Evolutionary conservation across 345 rosid genomes (phyloP), one percentile per base, ranked within the genome.

Genomic region (Hevea brasiliensis): DNA sequence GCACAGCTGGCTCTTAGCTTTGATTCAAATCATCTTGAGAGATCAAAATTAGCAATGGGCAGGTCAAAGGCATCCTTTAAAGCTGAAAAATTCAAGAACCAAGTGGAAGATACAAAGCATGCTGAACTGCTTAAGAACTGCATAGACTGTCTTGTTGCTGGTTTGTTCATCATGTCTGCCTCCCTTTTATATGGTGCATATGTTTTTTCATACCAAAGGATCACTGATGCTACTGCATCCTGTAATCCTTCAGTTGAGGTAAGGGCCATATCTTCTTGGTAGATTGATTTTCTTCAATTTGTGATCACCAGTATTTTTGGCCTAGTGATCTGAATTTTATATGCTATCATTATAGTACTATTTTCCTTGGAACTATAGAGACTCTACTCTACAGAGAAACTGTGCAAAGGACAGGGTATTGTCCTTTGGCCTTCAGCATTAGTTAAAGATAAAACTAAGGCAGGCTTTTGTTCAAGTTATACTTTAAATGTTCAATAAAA

Each of bases 81-180:
- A 74, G 85, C 72, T 15, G 97, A 91, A 78, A 91, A 89, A 84
- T 89, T 88, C 84, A 91, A 89, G 87, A 90, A 75, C 50, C 74
- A 90, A 71, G 57, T 88, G 79, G 92, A 88, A 87, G 98, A 89
- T 53, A 54, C 77, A 15, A 90, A 86, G 77, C 87, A 90, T 75
- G 82, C 79, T 0, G 94, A 95, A 61, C 88, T 91, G 78, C 93
- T 79, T 37, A 84, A 62, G 76, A 91, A 60, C 63, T 85, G 89
- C 79, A 80, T 85, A 44, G 98, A 95, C 58, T 89, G 89, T 81
- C 96, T 95, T 60, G 94, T 87, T 68, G 86, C 93, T 10, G 91
- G 96, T 63, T 80, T 95, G 79, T 65, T 89, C 71, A 62, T 74
- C 76, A 91, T 91, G 96, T 74, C 82, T 13, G 76, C 71, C 50